Percentiles rank a stretch among this genome's conserved stretches.
Evolutionary conservation across 2,329 filamentous ascomycete genomes (phyloP).

Genomic region (Lecanicillium sp.): DNA sequence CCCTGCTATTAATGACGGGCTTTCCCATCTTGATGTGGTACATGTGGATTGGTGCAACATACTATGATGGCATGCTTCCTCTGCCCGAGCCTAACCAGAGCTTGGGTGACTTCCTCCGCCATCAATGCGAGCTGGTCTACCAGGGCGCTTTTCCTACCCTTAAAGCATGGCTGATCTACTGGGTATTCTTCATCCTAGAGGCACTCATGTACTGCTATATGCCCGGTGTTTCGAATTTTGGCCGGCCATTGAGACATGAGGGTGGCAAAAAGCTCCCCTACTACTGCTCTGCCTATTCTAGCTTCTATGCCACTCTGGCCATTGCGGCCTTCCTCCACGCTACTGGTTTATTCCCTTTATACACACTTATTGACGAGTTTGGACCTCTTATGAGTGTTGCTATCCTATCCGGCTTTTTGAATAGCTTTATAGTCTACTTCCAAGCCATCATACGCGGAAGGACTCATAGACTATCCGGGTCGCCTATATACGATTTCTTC

Average conservation of each 20-base stretch:
- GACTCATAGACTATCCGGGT: constrained; percentile 81
- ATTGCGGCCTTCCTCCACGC: constrained; percentile 67
- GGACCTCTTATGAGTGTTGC: constrained; percentile 87
- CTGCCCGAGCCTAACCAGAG: constrained; percentile 56
- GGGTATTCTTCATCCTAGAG: constrained; percentile 83
- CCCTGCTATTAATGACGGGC: constrained; percentile 75
- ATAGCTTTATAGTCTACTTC: constrained; percentile 75
- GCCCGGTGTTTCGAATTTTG: constrained; percentile 79
- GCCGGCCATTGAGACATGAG: constrained; percentile 76
- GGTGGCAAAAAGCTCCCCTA: constrained; percentile 82
- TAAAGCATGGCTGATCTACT: constrained; percentile 88
- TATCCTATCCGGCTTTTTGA: constrained; percentile 80
- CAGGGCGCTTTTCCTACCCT: constrained; percentile 74
- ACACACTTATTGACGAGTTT: constrained; percentile 90
- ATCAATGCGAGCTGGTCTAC: constrained; percentile 66
- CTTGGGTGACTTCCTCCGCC: constrained; percentile 58
- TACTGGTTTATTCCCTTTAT: constrained; percentile 76
- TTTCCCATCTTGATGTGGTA: constrained; percentile 96
- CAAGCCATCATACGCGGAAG: constrained; percentile 73
- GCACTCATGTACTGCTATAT: constrained; percentile 73
- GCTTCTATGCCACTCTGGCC: constrained; percentile 77
- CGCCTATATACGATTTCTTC: constrained; percentile 79
- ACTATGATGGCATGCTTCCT: constrained; percentile 83
- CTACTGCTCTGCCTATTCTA: constrained; percentile 84
- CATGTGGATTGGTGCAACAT: constrained; percentile 95